Evolutionary conservation across 1,139 yeast genomes (phyloP).

Genomic region (Yamadazyma diospyri): DNA sequence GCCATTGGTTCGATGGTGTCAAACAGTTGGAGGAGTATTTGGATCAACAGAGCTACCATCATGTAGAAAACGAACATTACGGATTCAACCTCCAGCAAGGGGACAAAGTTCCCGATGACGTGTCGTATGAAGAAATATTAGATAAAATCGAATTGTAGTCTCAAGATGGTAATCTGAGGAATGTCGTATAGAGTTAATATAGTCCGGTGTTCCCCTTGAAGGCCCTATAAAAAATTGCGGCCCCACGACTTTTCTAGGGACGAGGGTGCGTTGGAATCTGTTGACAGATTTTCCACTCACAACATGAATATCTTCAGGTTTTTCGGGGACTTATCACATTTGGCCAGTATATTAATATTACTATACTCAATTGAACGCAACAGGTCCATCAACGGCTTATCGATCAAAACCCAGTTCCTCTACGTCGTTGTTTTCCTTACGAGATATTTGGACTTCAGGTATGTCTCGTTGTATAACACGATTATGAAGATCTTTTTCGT

Average conservation of each 20-base stretch:
- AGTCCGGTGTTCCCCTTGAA: no score
- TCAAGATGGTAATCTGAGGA: no score
- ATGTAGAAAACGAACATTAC: constrained; percentile 13
- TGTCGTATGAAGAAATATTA: constrained; percentile 18
- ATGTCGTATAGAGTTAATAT: no score
- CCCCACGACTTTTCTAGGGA: no score
- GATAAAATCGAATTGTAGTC: constrained; percentile 15
- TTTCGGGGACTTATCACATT: constrained; percentile 77
- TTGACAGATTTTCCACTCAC: constrained; percentile 1
- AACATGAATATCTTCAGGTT: constrained; percentile 52
- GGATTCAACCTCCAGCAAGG: constrained; percentile 21
- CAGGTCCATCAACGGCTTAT: constrained; percentile 75
- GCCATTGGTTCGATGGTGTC: constrained; percentile 20
- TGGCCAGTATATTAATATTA: constrained; percentile 73
- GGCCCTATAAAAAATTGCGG: no score
- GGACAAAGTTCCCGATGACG: constrained; percentile 16
- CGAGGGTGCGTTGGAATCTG: no score
- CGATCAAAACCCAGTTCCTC: constrained; percentile 81
- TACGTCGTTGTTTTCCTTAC: constrained; percentile 76
- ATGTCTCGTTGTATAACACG: constrained; percentile 68
- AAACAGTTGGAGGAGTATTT: constrained; percentile 12
- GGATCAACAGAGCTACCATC: constrained; percentile 8
- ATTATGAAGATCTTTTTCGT: constrained; percentile 80
- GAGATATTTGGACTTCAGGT: constrained; percentile 71
- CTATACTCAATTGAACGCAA: constrained; percentile 66